Evolutionary conservation across 2,329 filamentous ascomycete species (phyloP).

Genomic region (Penicillium sp.): DNA sequence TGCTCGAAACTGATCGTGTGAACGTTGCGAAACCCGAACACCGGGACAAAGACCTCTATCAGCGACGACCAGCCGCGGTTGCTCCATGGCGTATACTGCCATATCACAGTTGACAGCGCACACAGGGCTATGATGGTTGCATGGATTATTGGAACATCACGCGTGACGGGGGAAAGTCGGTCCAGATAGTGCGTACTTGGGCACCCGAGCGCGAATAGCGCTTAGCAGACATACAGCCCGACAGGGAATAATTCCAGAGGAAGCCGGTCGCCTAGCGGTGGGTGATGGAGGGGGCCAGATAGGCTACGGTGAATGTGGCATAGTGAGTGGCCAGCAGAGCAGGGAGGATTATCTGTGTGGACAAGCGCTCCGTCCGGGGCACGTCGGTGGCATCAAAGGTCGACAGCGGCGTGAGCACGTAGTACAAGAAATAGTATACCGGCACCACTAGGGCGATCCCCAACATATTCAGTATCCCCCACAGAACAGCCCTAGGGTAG

Average conservation of each 20-base stretch:
- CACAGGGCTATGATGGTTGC: not conserved
- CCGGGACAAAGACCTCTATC: not conserved
- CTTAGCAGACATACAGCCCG: not conserved
- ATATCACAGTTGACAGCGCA: not conserved
- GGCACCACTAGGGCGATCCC: not conserved
- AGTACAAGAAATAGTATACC: not conserved
- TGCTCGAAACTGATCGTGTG: too few species aligned
- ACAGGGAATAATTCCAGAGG: not conserved
- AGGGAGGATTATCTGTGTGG: not conserved
- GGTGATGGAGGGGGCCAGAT: not conserved
- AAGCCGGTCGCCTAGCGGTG: not conserved
- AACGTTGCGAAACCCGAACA: too few species aligned
- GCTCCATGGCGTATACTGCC: not conserved
- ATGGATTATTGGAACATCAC: not conserved
- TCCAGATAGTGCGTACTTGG: not conserved
- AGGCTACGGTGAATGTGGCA: not conserved
- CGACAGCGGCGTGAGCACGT: not conserved
- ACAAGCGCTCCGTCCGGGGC: not conserved
- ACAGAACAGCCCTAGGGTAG: not conserved
- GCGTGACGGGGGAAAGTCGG: not conserved
- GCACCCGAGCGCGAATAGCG: not conserved
- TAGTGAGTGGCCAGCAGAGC: not conserved
- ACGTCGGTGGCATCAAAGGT: not conserved
- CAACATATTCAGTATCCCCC: not conserved
- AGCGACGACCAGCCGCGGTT: not conserved